phyloP scores from a whole-genome alignment of 2,329 filamentous ascomycete species.

The Verticillium dahliae region DNA sequence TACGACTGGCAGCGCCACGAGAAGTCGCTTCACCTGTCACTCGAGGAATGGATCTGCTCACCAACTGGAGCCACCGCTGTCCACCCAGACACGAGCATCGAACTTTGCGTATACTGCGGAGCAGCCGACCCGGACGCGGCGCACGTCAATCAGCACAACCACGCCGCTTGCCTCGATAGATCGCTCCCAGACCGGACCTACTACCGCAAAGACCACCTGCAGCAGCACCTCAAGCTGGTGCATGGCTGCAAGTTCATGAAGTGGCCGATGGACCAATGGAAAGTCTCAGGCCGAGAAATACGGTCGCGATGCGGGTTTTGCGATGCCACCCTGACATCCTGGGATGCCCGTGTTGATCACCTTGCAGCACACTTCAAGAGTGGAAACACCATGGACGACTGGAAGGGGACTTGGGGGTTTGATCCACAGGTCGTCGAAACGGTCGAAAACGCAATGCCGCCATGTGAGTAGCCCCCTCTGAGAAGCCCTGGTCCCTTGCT shows the following conservation, averaged over 20 bases:
- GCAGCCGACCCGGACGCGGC: conserved; percentile 18
- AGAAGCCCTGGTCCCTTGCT: background rate
- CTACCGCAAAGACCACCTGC: conserved; percentile 35
- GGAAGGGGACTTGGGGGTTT: conserved; percentile 38
- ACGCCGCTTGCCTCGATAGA: conserved; percentile 43
- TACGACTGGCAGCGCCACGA: conserved; percentile 46
- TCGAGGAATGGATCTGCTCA: conserved; percentile 38
- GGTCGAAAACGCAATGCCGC: conserved; percentile 33
- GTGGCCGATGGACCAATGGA: conserved; percentile 38
- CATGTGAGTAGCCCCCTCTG: conserved; percentile 19
- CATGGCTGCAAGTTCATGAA: conserved; percentile 30
- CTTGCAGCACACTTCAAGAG: conserved; percentile 34
- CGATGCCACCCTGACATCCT: conserved; percentile 24
- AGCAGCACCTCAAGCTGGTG: conserved; percentile 34
- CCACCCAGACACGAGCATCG: conserved; percentile 33
- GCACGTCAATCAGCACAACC: conserved; percentile 31
- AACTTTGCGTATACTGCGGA: conserved; percentile 30
- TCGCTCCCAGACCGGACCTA: conserved; percentile 33
- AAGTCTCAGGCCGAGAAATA: conserved; percentile 23
- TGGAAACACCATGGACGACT: conserved; percentile 34
- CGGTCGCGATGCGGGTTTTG: conserved; percentile 36
- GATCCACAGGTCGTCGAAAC: conserved; percentile 25
- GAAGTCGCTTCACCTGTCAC: conserved; percentile 36
- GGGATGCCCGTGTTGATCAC: conserved; percentile 29
- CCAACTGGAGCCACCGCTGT: conserved; percentile 27